Conservation (phyloP, 768 basidiomycete genomes). For the Cubamyces lactineus region DNA sequence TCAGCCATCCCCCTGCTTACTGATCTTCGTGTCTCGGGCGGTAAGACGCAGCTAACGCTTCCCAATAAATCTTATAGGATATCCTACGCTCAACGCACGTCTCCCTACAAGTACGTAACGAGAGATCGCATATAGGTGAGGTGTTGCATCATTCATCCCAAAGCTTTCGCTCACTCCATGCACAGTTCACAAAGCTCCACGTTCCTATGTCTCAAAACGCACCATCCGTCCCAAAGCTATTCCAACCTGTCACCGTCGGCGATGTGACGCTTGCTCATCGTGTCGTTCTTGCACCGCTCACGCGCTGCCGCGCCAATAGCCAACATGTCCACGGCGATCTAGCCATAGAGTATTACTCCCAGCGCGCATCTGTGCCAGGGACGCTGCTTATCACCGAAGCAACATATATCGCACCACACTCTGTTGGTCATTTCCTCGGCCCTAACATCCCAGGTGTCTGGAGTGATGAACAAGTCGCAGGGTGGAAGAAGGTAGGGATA, state of each 20-base stretch:
- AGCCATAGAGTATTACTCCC: constrained; percentile 42
- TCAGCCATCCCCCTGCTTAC: too few relatives aligned
- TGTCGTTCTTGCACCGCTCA: constrained; percentile 43
- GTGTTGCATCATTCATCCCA: neutral
- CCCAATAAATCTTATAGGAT: too few relatives aligned
- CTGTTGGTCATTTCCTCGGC: neutral
- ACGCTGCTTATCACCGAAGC: constrained; percentile 52
- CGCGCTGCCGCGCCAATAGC: constrained; percentile 35
- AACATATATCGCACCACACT: constrained; percentile 11
- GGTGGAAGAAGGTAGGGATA: constrained; percentile 4
- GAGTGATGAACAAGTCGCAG: constrained; percentile 4
- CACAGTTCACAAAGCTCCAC: neutral
- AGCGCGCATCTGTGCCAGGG: constrained; percentile 41
- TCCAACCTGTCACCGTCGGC: constrained; percentile 39
- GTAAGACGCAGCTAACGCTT: too few relatives aligned
- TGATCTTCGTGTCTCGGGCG: too few relatives aligned
- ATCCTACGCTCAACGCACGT: too few relatives aligned
- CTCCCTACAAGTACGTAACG: too few relatives aligned
- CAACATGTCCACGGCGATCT: constrained; percentile 36
- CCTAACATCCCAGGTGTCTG: constrained; percentile 1
- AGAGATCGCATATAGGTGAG: too few relatives aligned
- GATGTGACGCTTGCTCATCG: constrained; percentile 38
- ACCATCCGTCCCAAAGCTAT: constrained; percentile 23
- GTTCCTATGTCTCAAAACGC: neutral
- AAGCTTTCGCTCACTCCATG: neutral